Evolutionary conservation across 148 eudicot species (phyloP).

Genomic region (Amaranthus hypochondriacus): DNA sequence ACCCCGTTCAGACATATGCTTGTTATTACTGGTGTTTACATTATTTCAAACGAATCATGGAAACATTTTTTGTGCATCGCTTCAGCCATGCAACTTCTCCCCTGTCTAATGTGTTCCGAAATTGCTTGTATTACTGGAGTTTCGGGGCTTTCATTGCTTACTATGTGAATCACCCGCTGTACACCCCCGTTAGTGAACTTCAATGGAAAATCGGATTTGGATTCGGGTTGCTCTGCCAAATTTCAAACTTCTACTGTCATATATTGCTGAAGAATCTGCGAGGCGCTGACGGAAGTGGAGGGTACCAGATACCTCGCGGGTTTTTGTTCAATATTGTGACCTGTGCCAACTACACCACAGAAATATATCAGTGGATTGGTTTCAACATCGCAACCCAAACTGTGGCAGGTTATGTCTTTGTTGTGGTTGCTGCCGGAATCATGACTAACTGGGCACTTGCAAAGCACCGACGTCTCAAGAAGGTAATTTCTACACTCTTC

Average conservation of each 20-base stretch:
- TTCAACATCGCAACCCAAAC: slow-evolving; percentile 96
- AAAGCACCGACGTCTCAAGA: slow-evolving; percentile 86
- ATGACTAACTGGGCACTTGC: slow-evolving; percentile 99
- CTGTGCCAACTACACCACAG: slow-evolving; percentile 95
- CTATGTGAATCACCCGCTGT: slow-evolving; percentile 82
- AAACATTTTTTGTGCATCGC: slow-evolving; percentile 92
- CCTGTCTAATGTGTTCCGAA: slow-evolving; percentile 79
- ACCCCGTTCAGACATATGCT: slow-evolving; percentile 90
- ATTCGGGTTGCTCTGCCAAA: slow-evolving; percentile 71
- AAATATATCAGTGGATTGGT: slow-evolving; percentile 98
- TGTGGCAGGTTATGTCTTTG: slow-evolving; percentile 80
- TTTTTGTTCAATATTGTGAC: slow-evolving; percentile 95
- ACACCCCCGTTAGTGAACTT: slow-evolving; percentile 84
- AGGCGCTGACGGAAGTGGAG: slow-evolving; percentile 50
- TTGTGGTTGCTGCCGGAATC: slow-evolving; percentile 72
- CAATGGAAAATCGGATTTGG: slow-evolving; percentile 93
- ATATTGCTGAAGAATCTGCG: slow-evolving; percentile 85
- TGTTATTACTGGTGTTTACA: slow-evolving; percentile 91
- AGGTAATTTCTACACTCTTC: slow-evolving; percentile 41
- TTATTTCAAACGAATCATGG: slow-evolving; percentile 92
- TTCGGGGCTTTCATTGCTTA: slow-evolving; percentile 92
- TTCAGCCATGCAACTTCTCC: slow-evolving; percentile 99
- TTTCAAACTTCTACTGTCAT: slow-evolving; percentile 89
- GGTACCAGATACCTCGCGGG: slow-evolving; percentile 90
- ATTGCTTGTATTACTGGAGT: slow-evolving; percentile 89